Conservation (phyloP, 2,329 filamentous ascomycete species). For the Verticillium nubilum region DNA sequence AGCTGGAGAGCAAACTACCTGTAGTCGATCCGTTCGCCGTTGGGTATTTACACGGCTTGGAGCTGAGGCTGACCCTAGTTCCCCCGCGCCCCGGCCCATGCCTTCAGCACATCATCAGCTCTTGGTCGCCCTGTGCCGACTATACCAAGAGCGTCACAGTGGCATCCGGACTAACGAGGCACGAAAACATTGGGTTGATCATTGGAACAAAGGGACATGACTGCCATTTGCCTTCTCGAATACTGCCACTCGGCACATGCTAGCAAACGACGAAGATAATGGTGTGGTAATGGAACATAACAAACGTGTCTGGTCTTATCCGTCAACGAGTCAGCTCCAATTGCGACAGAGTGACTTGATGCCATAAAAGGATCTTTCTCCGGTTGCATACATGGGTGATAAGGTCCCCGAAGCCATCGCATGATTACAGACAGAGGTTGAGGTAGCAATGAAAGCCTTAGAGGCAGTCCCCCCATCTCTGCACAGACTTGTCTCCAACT, state of each 20-base stretch:
- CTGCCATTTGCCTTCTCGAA: no score
- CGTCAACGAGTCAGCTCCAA: not conserved
- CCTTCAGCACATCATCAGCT: not conserved
- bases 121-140: not conserved
- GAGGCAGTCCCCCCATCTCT: not conserved
- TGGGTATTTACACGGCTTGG: not conserved
- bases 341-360: not conserved
- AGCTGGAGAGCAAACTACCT: no score
- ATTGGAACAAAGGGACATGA: not conserved
- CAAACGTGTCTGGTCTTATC: no score
- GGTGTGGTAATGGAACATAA: no score
- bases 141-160: not conserved
- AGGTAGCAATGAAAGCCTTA: not conserved
- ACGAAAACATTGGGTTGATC: not conserved
- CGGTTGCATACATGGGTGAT: not conserved
- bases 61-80: not conserved
- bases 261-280: no score
- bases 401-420: not conserved
- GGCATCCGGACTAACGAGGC: not conserved
- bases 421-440: not conserved
- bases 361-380: not conserved
- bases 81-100: not conserved
- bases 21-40: no score
- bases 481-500: not conserved
- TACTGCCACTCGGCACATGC: no score